These are phyloP conservation scores for Omphalotus guepiniiformis DNA, from an alignment of 768 basidiomycete species.

Conservation along the genomic window DNA sequence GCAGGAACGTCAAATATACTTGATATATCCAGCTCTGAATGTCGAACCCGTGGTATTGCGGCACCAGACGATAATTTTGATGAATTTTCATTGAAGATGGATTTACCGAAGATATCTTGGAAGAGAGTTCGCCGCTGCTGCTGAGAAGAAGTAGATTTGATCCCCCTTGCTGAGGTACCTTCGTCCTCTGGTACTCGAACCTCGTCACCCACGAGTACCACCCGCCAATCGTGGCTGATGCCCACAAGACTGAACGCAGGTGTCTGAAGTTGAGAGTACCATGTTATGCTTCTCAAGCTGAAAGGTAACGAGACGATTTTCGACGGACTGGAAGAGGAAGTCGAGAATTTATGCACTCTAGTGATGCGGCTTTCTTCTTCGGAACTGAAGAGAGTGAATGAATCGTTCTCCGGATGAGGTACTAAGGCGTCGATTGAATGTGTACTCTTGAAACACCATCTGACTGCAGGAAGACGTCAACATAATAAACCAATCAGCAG, in stretches of 20 bases:
- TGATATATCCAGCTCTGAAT: slow-evolving; percentile 35
- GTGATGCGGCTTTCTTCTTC: slow-evolving; percentile 21
- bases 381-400: slow-evolving; percentile 52
- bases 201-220: slow-evolving; percentile 66
- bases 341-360: slow-evolving; percentile 44
- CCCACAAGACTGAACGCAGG: slow-evolving; percentile 56
- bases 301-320: slow-evolving; percentile 53
- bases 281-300: slow-evolving; percentile 46
- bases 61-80: slow-evolving; percentile 8
- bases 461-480: slow-evolving; percentile 36
- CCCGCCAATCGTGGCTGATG: slow-evolving; percentile 62
- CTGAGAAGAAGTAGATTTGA: slow-evolving; percentile 23
- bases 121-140: slow-evolving; percentile 58
- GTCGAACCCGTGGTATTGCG: slow-evolving; percentile 11
- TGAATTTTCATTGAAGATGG: slow-evolving; percentile 45
- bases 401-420: slow-evolving; percentile 51
- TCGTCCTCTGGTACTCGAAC: slow-evolving; percentile 37
- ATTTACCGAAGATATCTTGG: slow-evolving; percentile 86
- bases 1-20: slow-evolving; percentile 64
- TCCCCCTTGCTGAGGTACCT: slow-evolving; percentile 35
- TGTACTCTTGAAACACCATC: slow-evolving; percentile 47
- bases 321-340: slow-evolving; percentile 40
- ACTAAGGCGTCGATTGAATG: slow-evolving; percentile 41
- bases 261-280: slow-evolving; percentile 25
- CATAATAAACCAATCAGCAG: neutral